Evolutionary conservation across 306 rosid genomes (phyloP), one percentile per base, ranked within the genome.

Genomic region (Lagenaria siceraria): DNA sequence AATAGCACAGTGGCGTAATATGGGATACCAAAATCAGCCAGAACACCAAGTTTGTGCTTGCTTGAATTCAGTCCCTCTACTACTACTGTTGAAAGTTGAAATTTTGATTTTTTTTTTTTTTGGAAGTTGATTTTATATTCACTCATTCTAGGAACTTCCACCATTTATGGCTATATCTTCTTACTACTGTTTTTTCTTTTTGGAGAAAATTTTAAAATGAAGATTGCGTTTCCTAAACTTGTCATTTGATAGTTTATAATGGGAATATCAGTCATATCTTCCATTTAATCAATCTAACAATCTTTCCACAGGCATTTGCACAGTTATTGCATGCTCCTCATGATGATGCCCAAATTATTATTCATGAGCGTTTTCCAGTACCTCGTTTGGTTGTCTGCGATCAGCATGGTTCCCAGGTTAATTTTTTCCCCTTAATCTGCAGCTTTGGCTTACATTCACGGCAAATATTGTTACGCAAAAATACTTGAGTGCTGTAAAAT

Each of bases 341-440:
- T 46, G 90, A 80, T 33, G 99, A 95, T 84, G 89, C 99, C 49
- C 85, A 90, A 76, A 52, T 85, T 42, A 81, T 95, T 76, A 83
- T 84, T 65, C 79, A 81, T 73, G 97, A 89, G 25, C 93, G 97
- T 61, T 95, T 95, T 79, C 99, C 99, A 77, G 97, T 89, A 36
- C 99, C 99, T 76, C 89, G 99, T 77, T 74, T 95, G 90, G 99
- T 95, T 61, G 96, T 95, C 68, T 95, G 99, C 22, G 99, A 95
- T 79, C 99, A 95, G 77, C 99, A 92, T 81, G 99, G 99, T 78
- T 95, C 99, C 71, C 99, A 95, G 99, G 99, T 92, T 79, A 76
- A 82, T 81, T 38, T 51, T 38, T 8, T 38, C 8, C 8, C 10
- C 42, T 85, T 52, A 51, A 52, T 31, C 61, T 73, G 62, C 15